These are phyloP conservation scores for Fusarium tricinctum DNA, from an alignment of 2,329 filamentous ascomycete genomes.

Conservation along the genomic window DNA sequence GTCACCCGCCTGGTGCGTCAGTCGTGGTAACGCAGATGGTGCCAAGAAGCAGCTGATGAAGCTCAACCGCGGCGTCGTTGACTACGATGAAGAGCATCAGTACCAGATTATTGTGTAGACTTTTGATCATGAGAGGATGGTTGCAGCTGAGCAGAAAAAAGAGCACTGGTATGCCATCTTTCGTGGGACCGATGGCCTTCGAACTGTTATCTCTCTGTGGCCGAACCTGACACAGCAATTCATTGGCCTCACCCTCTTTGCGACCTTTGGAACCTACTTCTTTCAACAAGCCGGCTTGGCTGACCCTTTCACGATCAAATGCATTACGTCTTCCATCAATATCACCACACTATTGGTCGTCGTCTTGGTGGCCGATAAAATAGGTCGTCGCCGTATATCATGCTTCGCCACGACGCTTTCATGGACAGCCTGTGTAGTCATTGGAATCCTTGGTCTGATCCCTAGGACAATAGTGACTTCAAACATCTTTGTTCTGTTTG, in stretches of 20 bases:
- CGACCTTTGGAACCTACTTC: conserved; percentile 66
- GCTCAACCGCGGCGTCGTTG: background rate
- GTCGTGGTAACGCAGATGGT: conserved; percentile 5
- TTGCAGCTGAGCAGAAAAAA: background rate
- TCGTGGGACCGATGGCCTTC: background rate
- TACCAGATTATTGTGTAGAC: background rate
- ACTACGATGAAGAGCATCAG: background rate
- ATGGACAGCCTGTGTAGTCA: background rate
- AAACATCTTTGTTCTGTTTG: conserved; percentile 23
- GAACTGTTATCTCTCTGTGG: background rate
- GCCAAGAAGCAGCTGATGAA: background rate
- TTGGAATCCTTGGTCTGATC: background rate
- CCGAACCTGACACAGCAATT: conserved; percentile 41
- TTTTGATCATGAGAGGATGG: background rate
- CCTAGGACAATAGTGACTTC: background rate
- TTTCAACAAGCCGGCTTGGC: conserved; percentile 53
- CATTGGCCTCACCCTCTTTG: conserved; percentile 29
- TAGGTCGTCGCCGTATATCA: background rate
- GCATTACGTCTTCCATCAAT: conserved; percentile 40
- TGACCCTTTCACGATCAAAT: conserved; percentile 43
- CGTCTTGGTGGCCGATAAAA: conserved; percentile 8
- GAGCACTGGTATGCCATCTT: background rate
- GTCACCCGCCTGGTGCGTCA: conserved; percentile 58
- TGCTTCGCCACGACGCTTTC: background rate
- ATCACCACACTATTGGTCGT: conserved; percentile 26